Conservation (phyloP, 169 alveolate species). For the Plasmodium knowlesi region DNA sequence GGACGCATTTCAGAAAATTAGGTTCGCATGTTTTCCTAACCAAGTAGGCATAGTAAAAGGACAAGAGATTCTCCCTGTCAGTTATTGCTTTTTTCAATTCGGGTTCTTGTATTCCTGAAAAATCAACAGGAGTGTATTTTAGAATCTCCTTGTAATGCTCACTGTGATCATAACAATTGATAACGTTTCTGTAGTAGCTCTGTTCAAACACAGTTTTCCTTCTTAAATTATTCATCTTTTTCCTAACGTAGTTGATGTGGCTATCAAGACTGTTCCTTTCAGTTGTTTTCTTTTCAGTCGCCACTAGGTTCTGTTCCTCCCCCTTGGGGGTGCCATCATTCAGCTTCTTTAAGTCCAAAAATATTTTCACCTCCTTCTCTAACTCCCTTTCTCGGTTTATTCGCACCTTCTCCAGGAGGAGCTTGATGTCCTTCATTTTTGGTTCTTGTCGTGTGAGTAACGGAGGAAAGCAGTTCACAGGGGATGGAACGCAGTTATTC, state of each 20-base stretch:
- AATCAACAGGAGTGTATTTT: neutral
- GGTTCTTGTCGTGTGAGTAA: neutral
- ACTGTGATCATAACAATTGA: conserved; percentile 22
- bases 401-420: neutral
- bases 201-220: conserved; percentile 17
- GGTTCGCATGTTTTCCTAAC: conserved; percentile 49
- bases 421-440: conserved; percentile 58
- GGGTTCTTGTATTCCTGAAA: neutral
- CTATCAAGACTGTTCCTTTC: neutral
- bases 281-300: neutral
- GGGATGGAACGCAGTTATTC: neutral
- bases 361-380: conserved; percentile 45
- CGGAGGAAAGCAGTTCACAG: neutral
- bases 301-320: neutral
- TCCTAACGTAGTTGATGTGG: conserved; percentile 12
- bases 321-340: neutral
- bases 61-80: neutral
- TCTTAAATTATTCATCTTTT: neutral
- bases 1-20: conserved; percentile 6
- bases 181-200: conserved; percentile 19
- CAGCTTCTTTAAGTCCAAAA: conserved; percentile 34
- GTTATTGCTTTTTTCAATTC: neutral
- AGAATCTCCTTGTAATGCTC: neutral
- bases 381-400: conserved; percentile 32
- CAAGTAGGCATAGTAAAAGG: conserved; percentile 33